Evolutionary conservation across 108 stramenopile genomes (phyloP).

Genomic region (Conticribra guillardii): DNA sequence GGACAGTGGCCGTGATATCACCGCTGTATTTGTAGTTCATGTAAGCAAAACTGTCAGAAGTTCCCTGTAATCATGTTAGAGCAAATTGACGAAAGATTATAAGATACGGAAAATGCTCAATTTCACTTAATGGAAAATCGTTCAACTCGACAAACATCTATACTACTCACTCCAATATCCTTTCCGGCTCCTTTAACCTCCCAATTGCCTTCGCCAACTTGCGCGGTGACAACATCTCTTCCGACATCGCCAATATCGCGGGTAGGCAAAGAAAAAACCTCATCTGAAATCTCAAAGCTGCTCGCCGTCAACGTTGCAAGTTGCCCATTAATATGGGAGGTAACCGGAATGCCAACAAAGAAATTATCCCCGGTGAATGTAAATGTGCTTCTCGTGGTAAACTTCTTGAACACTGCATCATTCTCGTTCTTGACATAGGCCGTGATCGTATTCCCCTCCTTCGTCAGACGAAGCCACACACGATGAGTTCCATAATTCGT

Average conservation of each 20-base stretch:
- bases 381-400: neutral
- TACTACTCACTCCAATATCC: slow-evolving; percentile 28
- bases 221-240: neutral
- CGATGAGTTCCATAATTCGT: neutral
- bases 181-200: slow-evolving; percentile 6
- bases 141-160: neutral
- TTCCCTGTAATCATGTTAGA: slow-evolving; percentile 7
- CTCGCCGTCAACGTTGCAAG: slow-evolving; percentile 14
- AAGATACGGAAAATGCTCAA: neutral
- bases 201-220: slow-evolving; percentile 12
- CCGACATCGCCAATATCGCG: slow-evolving; percentile 22
- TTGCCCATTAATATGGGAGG: slow-evolving; percentile 1
- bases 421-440: slow-evolving; percentile 11
- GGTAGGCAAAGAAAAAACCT: slow-evolving; percentile 1
- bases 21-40: slow-evolving; percentile 21
- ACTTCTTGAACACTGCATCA: slow-evolving; percentile 7
- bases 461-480: slow-evolving; percentile 32
- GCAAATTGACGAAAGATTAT: neutral
- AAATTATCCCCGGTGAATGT: neutral
- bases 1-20: slow-evolving; percentile 13
- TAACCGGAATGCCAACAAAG: slow-evolving; percentile 25
- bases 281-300: slow-evolving; percentile 18
- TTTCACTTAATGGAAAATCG: neutral
- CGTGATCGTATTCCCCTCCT: slow-evolving; percentile 21
- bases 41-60: slow-evolving; percentile 27